Conservation (phyloP, 495 filamentous ascomycete genomes). For the Letharia columbiana region DNA sequence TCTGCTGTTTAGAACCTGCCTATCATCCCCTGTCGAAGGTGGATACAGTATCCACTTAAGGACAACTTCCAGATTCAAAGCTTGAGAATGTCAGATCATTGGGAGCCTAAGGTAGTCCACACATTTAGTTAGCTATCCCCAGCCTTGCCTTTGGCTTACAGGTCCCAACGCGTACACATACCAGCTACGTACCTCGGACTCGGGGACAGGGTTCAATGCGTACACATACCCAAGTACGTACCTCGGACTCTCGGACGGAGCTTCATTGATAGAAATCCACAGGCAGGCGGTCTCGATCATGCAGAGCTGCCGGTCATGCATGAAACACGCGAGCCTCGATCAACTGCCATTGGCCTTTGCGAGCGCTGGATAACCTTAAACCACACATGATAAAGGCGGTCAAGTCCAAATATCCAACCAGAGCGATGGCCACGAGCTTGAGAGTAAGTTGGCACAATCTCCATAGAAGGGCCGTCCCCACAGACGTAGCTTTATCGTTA, state of each 20-base stretch:
- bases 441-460: background rate
- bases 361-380: constrained; percentile 12
- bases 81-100: background rate
- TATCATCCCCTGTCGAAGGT: too few species aligned
- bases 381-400: constrained; percentile 3
- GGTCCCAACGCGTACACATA: background rate
- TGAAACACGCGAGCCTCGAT: background rate
- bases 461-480: background rate
- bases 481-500: background rate
- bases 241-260: background rate
- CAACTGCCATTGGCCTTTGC: constrained; percentile 3
- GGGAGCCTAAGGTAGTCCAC: too few species aligned
- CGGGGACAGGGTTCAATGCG: too few species aligned
- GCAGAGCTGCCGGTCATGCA: constrained; percentile 6
- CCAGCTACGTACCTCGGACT: too few species aligned
- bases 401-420: constrained; percentile 5
- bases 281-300: background rate
- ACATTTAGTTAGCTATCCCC: background rate
- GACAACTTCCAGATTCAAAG: background rate
- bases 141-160: background rate
- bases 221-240: background rate
- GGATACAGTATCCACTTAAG: too few species aligned
- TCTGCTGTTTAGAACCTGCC: background rate
- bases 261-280: background rate
- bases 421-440: background rate